Evolutionary conservation across 2,329 filamentous ascomycete species (phyloP), one percentile per base, ranked within the genome.

Genomic region (Penicillium sp.): DNA sequence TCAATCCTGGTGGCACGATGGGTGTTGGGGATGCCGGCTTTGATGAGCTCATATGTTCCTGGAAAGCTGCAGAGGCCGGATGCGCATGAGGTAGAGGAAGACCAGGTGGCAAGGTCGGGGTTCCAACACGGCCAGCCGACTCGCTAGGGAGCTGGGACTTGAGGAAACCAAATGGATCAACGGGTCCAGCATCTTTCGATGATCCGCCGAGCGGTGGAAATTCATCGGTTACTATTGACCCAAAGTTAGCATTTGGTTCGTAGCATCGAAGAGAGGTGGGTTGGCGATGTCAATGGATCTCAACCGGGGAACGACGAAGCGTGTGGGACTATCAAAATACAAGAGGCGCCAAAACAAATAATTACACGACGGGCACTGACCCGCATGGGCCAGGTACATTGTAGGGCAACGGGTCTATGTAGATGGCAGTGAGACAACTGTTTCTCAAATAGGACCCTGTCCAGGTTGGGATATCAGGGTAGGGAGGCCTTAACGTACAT

Each of bases 401-500:
- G 56, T 53, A 61, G 58, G 64, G 63, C 57, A 61, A 50, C 54
- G 58, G 58, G 65, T 75, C 70, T 74, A 74, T 70, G 70, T 65
- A 68, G 68, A 71, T 68, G 69, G 66, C 69, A 65, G 64, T 75
- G 73, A 75, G 73, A 74, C 60, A 72, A 66, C 70, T 74, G 65
- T 64, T 74, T 42, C 74, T 76, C 70, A 65, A 67, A 73, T 75
- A 74, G 65, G 63, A 61, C 66, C 71, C 70, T 65, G 64, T 72
- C 68, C 65, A 64, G 61, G 65, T 65, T 63, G 62, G 67, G 68
- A 61, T 71, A 70, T 67, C 65, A 72, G 71, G 72, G 65, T 67
- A 74, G 73, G 75, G 74, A 76, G 71, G 73, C 60, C 60, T 76
- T 78, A 78, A 78, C 75, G 71, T 78, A 78, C 75, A 78, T 76